Base-by-base conservation (phyloP, 352 stramenopile species). In the Aphanomyces euteiches region DNA sequence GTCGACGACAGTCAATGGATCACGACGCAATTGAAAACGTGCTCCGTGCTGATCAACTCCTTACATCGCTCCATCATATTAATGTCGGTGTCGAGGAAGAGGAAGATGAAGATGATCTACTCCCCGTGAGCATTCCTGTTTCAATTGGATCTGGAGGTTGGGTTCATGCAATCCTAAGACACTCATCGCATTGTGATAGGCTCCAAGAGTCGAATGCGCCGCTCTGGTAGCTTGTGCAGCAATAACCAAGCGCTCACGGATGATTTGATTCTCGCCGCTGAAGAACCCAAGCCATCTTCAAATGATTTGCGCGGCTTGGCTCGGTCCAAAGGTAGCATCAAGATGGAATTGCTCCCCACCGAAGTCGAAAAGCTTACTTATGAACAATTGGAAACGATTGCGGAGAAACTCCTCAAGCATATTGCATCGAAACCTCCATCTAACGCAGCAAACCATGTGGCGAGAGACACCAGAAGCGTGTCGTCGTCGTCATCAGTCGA, bases 291-390 rank as follows among this genome's bases (percentile, higher is more conserved):
- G 54, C 17, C 17, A 17, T 10, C 21, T n/a, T 37, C 54, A n/a
- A 39, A n/a, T 17, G 13, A 15, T 10, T 39, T 37, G 54, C 17
- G 34, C 37, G 10, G 17, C 28, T 39, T 61, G 17, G 28, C 54
- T 80, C 59, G 59, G n/a, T 50, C 41, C 3, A 48, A 50, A n/a
- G 59, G 59, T 45, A 67, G 59, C 59, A 56, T 67, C n/a, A 48
- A 50, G 13, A 21, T 67, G 8, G 59, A 67, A 28, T 19, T 72
- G 13, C 67, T 85, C 47, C 78, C 76, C 6, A 89, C 79, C 57
- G 77, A 90, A 56, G 74, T 90, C 15, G 86, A 93, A 72, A 91
- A 89, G 41, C 91, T 91, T 38, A 89, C 84, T 10, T 73, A 85
- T 19, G 83, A 90, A 45, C 84, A 93, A 59, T 77, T 93, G 59